These are phyloP conservation scores for Vararia minispora DNA, from an alignment of 768 basidiomycete species.

Conservation along the genomic window DNA sequence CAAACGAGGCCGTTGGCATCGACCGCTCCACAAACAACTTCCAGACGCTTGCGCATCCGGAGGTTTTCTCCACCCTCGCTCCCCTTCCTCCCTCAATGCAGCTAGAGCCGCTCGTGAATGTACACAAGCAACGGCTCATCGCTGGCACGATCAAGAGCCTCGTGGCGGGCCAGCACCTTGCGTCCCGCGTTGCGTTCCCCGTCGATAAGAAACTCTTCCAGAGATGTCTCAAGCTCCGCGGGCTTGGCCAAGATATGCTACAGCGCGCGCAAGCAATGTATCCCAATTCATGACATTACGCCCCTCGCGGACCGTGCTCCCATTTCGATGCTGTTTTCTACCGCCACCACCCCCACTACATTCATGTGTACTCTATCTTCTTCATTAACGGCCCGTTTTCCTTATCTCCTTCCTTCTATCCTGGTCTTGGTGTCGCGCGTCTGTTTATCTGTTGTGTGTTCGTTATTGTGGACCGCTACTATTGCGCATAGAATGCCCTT, in stretches of 20 bases:
- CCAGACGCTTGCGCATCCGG: constrained; percentile 61
- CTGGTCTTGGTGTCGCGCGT: too few species aligned
- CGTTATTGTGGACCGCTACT: too few species aligned
- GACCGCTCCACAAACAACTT: constrained; percentile 54
- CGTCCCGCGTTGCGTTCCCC: constrained; percentile 56
- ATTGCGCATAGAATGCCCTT: too few species aligned
- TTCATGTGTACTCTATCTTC: too few species aligned
- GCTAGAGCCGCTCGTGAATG: constrained; percentile 78
- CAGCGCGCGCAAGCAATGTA: constrained; percentile 34
- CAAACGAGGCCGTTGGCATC: constrained; percentile 53
- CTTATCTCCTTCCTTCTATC: too few species aligned
- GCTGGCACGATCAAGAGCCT: constrained; percentile 72
- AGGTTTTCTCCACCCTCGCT: constrained; percentile 65
- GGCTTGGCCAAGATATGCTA: constrained; percentile 45
- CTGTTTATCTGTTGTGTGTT: too few species aligned
- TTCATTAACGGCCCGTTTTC: too few species aligned
- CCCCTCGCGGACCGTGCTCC: too few species aligned
- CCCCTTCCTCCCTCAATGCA: constrained; percentile 68
- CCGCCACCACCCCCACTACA: too few species aligned
- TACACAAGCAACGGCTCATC: constrained; percentile 79
- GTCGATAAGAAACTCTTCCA: constrained; percentile 71
- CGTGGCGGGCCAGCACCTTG: constrained; percentile 76
- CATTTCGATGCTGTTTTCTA: too few species aligned
- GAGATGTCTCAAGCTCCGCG: constrained; percentile 59
- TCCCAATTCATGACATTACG: constrained; percentile 14